Conservation (phyloP, 108 stramenopile species). For the Cyclotella distinguenda region DNA sequence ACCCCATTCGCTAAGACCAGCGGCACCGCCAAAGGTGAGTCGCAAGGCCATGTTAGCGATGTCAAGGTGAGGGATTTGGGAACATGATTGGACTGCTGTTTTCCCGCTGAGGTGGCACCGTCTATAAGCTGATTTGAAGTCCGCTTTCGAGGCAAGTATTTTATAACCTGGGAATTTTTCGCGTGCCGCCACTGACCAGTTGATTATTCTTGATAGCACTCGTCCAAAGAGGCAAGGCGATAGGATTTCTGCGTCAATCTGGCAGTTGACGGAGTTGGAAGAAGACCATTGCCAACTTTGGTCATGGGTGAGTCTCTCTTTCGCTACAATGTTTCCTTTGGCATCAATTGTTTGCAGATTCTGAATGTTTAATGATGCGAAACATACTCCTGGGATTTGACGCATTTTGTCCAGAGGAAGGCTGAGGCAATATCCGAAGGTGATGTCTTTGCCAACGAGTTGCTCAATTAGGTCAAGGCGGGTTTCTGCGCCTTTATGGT, state of each 20-base stretch:
- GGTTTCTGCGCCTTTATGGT: slow-evolving; percentile 7
- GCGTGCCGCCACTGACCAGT: slow-evolving; percentile 4
- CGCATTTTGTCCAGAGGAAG: background rate
- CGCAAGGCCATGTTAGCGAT: no score
- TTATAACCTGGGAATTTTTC: background rate
- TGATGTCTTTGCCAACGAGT: slow-evolving; percentile 4
- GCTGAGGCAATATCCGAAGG: background rate
- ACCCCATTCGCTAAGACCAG: no score
- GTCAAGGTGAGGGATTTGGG: no score
- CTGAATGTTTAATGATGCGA: no score
- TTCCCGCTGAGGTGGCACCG: no score
- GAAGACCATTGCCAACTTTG: slow-evolving; percentile 9
- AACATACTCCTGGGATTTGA: background rate
- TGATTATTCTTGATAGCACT: background rate
- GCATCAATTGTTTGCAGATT: slow-evolving; percentile 10
- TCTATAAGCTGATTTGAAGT: no score
- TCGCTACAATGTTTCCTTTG: background rate
- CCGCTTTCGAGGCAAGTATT: slow-evolving; percentile 8
- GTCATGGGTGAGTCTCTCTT: slow-evolving; percentile 11
- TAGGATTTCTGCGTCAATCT: background rate
- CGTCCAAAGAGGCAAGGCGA: background rate
- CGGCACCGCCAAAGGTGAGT: no score
- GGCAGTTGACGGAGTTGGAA: background rate
- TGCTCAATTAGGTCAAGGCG: background rate
- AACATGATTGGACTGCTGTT: no score